phyloP scores from a whole-genome alignment of 148 eudicot genomes.

The Limonium bicolor region DNA sequence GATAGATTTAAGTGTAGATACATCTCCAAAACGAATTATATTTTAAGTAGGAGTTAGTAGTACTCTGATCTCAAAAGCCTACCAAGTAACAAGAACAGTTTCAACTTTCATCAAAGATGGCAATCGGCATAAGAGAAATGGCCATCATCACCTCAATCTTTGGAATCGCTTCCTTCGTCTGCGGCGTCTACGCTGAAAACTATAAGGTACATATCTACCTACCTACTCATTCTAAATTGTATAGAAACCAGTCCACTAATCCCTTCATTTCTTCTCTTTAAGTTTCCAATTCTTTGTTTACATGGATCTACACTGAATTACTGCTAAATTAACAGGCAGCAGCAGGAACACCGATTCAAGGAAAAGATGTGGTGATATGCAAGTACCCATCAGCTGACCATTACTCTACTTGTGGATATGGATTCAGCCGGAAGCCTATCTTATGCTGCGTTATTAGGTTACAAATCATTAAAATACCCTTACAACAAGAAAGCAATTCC shows the following conservation, averaged over 20 bases:
- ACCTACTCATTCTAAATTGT: not conserved
- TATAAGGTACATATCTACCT: not conserved
- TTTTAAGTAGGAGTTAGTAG: no score
- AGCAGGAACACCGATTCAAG: conserved; percentile 29
- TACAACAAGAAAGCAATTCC: conserved; percentile 48
- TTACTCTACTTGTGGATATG: no score
- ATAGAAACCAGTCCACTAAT: no score
- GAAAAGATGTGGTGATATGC: conserved; percentile 45
- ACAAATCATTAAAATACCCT: conserved; percentile 26
- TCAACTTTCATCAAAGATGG: no score
- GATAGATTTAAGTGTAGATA: no score
- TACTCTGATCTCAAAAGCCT: no score
- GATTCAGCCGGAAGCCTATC: no score
- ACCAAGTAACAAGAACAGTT: no score
- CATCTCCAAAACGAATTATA: no score
- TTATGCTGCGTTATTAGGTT: conserved; percentile 30
- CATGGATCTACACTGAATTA: not conserved
- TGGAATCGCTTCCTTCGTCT: conserved; percentile 6
- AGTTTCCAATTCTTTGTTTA: not conserved
- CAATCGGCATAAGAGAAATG: conserved; percentile 7
- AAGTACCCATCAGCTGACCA: conserved; percentile 36
- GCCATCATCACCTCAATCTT: conserved; percentile 4
- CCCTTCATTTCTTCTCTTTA: not conserved
- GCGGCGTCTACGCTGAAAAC: conserved; percentile 7
- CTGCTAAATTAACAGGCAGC: conserved; percentile 23